phyloP scores from a whole-genome alignment of 2,329 filamentous ascomycete species.

The Epichloe aotearoae region DNA sequence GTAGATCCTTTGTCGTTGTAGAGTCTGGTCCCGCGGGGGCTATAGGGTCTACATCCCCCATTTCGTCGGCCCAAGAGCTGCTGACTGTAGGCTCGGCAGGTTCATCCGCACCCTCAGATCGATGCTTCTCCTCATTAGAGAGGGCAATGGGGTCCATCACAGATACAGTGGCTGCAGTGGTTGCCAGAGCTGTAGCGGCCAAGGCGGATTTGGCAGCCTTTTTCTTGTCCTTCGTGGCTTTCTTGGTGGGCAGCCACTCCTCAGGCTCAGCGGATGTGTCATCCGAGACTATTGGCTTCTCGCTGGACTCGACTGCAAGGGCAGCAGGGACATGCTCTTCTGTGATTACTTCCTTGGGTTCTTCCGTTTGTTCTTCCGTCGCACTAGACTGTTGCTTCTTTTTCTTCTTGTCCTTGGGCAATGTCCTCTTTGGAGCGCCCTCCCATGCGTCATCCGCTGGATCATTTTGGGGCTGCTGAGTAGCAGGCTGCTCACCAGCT shows the following conservation, averaged over 20 bases:
- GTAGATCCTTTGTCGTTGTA: neutral
- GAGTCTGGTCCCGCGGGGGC: neutral
- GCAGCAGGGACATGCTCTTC: neutral
- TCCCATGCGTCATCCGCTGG: neutral
- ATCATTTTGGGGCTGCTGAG: neutral
- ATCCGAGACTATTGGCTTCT: neutral
- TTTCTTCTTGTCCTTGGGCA: constrained; percentile 17
- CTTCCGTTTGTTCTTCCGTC: neutral
- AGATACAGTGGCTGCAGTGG: constrained; percentile 1
- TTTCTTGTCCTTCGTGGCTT: constrained; percentile 23
- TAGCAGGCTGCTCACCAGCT: neutral
- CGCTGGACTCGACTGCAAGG: neutral
- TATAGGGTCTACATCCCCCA: constrained; percentile 1
- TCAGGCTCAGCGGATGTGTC: constrained; percentile 5
- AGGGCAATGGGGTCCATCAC: neutral
- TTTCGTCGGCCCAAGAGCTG: constrained; percentile 9
- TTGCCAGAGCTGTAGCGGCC: constrained; percentile 6
- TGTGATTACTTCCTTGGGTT: neutral
- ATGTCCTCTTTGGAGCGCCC: constrained; percentile 6
- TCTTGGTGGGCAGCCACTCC: constrained; percentile 10
- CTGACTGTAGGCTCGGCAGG: neutral
- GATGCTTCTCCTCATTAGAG: constrained; percentile 1
- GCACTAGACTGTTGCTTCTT: neutral
- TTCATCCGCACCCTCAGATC: neutral
- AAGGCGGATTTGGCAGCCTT: constrained; percentile 20